Base-by-base conservation (phyloP, 306 rosid genomes). In the Albizia julibrissin region DNA sequence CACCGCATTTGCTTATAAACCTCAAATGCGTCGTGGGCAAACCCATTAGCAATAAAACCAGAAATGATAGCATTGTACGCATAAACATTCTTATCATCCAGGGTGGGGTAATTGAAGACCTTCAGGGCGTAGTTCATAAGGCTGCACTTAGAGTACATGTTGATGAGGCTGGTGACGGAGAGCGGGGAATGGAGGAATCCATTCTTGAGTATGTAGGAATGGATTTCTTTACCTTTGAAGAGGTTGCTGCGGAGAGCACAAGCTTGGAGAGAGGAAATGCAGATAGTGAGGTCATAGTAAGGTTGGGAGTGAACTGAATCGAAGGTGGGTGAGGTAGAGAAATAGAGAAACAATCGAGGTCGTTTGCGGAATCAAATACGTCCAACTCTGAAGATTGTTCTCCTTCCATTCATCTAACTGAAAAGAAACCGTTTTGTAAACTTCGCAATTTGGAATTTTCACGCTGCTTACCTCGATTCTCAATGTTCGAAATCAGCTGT, bases 31-130 rank as follows among this genome's bases (percentile, higher is more conserved):
- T 85, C 27, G 11, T 29, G 77, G 27, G 90, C 31, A 79, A 89
- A 37, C 71, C 86, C 92, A 3, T 89, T 91, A n/a, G 89, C 78
- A 16, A 92, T 64, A 42, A 90, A 88, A 27, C 95, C 98, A 87
- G 95, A 89, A 78, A 95, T 88, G 78, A 91, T 65, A 21, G 94
- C 90, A 43, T 93, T 95, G 86, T 90, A 95, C 8, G 92, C 92
- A 75, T 89, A 91, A 19, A 89, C 94, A 59, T 90, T 93, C 75
- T 79, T 88, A 54, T 90, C 87, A 73, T 21, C 77, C 74, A 40
- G 49, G 42, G 82, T 77, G 0, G 86, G 85, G 78, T 50, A 80
- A 78, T 85, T 72, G 80, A 93, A 93, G 59, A 90, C 89, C 54
- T 64, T 80, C 78, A 91, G 26, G 12, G 98, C 92, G 18, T 90